Evolutionary conservation across 108 stramenopile species (phyloP).

Genomic region (Stephanodiscus minutulus): DNA sequence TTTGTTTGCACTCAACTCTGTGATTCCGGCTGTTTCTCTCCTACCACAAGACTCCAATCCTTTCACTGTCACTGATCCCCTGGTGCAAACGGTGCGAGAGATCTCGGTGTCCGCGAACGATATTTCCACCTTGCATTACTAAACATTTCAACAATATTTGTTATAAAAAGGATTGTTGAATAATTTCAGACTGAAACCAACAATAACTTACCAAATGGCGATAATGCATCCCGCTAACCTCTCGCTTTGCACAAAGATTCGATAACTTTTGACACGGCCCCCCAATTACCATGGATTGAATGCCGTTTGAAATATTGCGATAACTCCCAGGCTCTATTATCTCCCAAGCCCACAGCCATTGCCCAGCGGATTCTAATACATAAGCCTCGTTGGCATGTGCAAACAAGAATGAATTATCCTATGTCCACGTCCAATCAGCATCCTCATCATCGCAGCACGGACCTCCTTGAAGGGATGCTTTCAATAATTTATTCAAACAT

Average conservation of each 20-base stretch:
- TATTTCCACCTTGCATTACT: constrained; percentile 15
- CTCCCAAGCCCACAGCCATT: constrained; percentile 60
- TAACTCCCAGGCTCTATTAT: constrained; percentile 23
- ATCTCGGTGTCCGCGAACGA: no score
- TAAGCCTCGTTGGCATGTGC: constrained; percentile 57
- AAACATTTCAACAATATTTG: no score
- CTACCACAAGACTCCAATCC: constrained; percentile 12
- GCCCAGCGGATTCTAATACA: constrained; percentile 62
- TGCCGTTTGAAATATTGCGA: constrained; percentile 63
- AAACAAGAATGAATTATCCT: constrained; percentile 68
- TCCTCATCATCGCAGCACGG: constrained; percentile 53
- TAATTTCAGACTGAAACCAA: not conserved
- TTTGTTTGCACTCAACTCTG: constrained; percentile 5
- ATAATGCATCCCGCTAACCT: constrained; percentile 38
- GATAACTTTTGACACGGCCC: constrained; percentile 45
- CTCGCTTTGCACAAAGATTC: constrained; percentile 34
- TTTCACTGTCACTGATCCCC: constrained; percentile 14
- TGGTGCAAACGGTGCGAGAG: constrained; percentile 2
- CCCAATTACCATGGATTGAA: constrained; percentile 33
- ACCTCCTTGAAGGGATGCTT: constrained; percentile 66
- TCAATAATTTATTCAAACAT: constrained; percentile 51
- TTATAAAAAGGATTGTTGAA: no score
- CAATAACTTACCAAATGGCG: constrained; percentile 41
- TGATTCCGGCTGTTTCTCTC: constrained; percentile 18
- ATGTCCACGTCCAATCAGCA: constrained; percentile 37